Conservation (phyloP, 257 asterid species). For the Plantago elongata region DNA sequence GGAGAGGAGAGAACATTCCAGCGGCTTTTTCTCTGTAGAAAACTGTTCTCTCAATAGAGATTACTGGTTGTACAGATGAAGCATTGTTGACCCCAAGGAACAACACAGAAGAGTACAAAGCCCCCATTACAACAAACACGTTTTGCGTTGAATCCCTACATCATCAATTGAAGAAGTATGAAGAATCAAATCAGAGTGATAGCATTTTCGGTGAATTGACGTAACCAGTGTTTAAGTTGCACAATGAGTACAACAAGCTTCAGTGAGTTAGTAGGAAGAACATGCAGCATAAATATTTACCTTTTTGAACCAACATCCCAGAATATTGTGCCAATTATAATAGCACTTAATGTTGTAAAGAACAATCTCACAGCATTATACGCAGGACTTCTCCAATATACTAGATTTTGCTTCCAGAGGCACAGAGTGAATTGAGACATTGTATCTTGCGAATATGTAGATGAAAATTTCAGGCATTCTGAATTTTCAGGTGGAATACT, state of each 20-base stretch:
- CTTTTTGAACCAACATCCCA: constrained; percentile 83
- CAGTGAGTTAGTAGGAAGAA: background rate
- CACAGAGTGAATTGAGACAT: constrained; percentile 58
- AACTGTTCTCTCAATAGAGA: constrained; percentile 79
- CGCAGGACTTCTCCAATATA: constrained; percentile 83
- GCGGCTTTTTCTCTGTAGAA: constrained; percentile 93
- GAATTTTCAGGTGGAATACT: constrained; percentile 59
- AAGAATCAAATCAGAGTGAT: no score
- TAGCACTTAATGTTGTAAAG: constrained; percentile 67
- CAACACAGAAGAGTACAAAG: constrained; percentile 61
- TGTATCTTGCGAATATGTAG: constrained; percentile 45
- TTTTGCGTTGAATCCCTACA: constrained; percentile 70
- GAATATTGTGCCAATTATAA: constrained; percentile 68
- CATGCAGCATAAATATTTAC: constrained; percentile 20
- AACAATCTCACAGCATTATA: constrained; percentile 72
- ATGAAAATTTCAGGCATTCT: constrained; percentile 50
- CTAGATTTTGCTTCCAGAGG: constrained; percentile 72
- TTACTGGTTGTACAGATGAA: constrained; percentile 81
- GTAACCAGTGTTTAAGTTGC: no score
- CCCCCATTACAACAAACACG: constrained; percentile 70
- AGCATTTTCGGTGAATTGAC: no score
- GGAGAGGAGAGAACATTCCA: constrained; percentile 74
- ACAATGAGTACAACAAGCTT: no score
- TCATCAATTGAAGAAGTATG: constrained; percentile 16
- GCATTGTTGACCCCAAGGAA: constrained; percentile 87